Base-by-base conservation (phyloP, 1,284 basidiomycete genomes). In the Meira miltonrushii region DNA sequence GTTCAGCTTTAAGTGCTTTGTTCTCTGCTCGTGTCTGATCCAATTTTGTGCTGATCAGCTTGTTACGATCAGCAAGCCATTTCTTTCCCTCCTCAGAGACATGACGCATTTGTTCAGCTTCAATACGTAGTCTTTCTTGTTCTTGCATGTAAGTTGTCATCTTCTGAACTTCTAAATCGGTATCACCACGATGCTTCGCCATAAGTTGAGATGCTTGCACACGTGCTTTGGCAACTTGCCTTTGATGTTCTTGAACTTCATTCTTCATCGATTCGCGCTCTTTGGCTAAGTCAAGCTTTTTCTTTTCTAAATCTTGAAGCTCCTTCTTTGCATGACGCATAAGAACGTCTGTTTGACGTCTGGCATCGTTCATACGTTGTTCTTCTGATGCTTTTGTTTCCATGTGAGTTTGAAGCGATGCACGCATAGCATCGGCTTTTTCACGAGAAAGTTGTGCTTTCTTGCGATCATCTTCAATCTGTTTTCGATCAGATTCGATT, bases 61-160 rank as follows among this genome's bases (percentile, higher is more conserved):
- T 53, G 15, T 53, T 53, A 13, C 50, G 50, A 41, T 53, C 50
- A 19, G 50, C 50, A 17, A 53, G 37, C 12, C 23, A 53, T 15
- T 39, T 39, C 50, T 41, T 39, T 23, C 7, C 5, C 15, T 39
- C 37, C 15, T 33, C 37, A 4, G 39, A 17, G 11, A 12, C 28
- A 13, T 53, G 41, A 8, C 28, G 28, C 8, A 33, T 4, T 8
- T 33, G 28, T 19, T 53, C 50, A 5, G 50, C 50, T 38, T 28
- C 50, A 12, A 41, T 41, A 5, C 39, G 37, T n/a, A 53, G 28
- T 7, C 50, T 2, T 25, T 53, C 38, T 39, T 53, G 50, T 33
- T 53, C 50, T n/a, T 23, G 38, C 11, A 53, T 33, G 15, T 39
- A 39, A 13, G 6, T 39, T 33, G 17, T 53, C 50, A 53, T 53